Base-by-base conservation (phyloP, 2,329 filamentous ascomycete genomes). In the Venturia effusa region DNA sequence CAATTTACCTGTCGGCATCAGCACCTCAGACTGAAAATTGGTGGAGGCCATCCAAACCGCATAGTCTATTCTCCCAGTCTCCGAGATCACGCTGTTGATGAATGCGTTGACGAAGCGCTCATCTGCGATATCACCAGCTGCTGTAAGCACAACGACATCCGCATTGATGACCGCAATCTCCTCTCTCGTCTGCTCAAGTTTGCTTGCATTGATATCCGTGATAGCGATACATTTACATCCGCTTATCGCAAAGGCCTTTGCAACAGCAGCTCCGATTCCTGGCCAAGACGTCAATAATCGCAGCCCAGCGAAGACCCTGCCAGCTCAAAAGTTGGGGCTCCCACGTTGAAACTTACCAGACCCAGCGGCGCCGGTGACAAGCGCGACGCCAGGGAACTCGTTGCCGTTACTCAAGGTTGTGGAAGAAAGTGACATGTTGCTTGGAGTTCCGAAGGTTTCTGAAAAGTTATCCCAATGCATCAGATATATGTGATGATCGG, bases 231-330 rank as follows among this genome's bases (percentile, higher is more conserved):
- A 73, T 0, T 75, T 70, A 69, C 81, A 83, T 15, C 82, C 82
- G 0, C 78, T 77, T 1, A 70, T 71, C 1, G 76, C 81, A 68
- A 85, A 83, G 0, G 76, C 80, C 64, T 72, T 78, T 11, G 79
- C 79, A 1, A 82, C 78, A 0, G 82, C 81, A 2, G 79, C 79
- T 2, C 83, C 83, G 66, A 85, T 85, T 39, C 83, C 83, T 83
- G 43, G 1, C 6, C 27, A 3, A 57, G 19, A 34, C 15, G 51
- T 57, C 51, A 57, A 57, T 34, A 17, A 57, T 40, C 22, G n/a
- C 34, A 45, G 40, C 15, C 41, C 13, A 48, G 8, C 1, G 19
- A 54, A 8, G 30, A 5, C 7, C 7, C 37, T 39, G 37, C 2
- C 15, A 39, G 37, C 37, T 37, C 34, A 11, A 11, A 37, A 11